Evolutionary conservation across 2,329 filamentous ascomycete species (phyloP), one percentile per base, ranked within the genome.

Genomic region (Talaromyces sp.): DNA sequence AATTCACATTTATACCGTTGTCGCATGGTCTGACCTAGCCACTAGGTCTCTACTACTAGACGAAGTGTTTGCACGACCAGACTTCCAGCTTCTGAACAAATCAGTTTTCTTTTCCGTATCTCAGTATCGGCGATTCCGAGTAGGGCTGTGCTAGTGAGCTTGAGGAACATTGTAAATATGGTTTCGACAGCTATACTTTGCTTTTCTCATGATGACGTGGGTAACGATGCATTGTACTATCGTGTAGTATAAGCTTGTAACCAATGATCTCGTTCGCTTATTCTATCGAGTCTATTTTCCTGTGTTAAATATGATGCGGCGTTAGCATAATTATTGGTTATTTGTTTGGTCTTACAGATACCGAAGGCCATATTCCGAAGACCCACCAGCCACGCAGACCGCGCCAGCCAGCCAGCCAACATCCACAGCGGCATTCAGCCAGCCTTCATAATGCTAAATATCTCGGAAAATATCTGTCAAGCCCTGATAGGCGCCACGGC

Each of bases 401-500:
- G 22, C 22, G 22, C 45, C 22, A 48, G 45, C 45, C 19, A 27
- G 45, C 45, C 11, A 11, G 27, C 27, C 27, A 6, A 24, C 45
- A 48, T 48, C 11, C 19, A 13, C 22, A 24, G 13, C 45, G 8
- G 22, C 22, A 56, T 16, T 56, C 50, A 56, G 50, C 50, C 50
- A 56, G 50, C 50, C 50, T 27, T 37, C 16, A 11, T 19, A 27
- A 14, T n/a, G n/a, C 50, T 8, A 35, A 7, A 16, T 19, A 14
- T 56, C 27, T 56, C 50, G 50, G 50, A 56, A 56, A 56, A 33
- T 56, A 37, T n/a, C 27, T 33, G 33, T 56, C 31, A 59, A 43
- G 33, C 24, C 19, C 16, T 24, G 37, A 27, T 22, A 27, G 14
- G 56, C 24, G 56, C 56, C 56, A 43, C 56, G 56, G 9, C 11